These are phyloP conservation scores for Fusarium domesticum DNA, from an alignment of 2,329 filamentous ascomycete genomes.

Conservation along the genomic window DNA sequence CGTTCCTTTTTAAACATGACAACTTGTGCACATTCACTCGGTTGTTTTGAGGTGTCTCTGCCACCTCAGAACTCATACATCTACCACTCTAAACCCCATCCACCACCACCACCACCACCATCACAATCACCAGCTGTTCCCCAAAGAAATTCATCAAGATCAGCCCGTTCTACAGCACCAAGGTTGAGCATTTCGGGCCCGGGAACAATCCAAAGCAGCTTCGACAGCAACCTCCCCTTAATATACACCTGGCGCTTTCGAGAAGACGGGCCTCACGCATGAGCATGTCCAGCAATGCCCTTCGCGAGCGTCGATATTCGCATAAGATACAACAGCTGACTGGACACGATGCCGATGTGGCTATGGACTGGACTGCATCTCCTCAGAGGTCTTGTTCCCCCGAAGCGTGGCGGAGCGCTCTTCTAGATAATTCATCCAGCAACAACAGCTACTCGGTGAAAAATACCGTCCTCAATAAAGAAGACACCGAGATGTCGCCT, in stretches of 20 bases:
- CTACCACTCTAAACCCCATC: too few relatives aligned
- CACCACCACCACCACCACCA: slow-evolving; percentile 21
- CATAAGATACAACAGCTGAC: slow-evolving; percentile 43
- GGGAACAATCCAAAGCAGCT: slow-evolving; percentile 20
- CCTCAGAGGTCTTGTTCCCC: slow-evolving; percentile 13
- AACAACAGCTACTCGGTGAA: slow-evolving; percentile 20
- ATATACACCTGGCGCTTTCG: slow-evolving; percentile 13
- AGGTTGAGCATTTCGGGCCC: slow-evolving; percentile 19
- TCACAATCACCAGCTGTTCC: slow-evolving; percentile 16
- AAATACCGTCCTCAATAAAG: slow-evolving; percentile 24
- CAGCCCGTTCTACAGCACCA: slow-evolving; percentile 3
- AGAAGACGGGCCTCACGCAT: slow-evolving; percentile 17
- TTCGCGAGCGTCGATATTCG: slow-evolving; percentile 29
- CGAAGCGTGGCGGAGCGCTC: slow-evolving; percentile 16
- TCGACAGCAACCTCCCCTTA: slow-evolving; percentile 13
- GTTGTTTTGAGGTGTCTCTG: slow-evolving; percentile 17
- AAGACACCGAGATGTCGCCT: slow-evolving; percentile 8
- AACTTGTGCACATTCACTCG: slow-evolving; percentile 13
- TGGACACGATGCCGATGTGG: slow-evolving; percentile 37
- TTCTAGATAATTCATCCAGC: slow-evolving; percentile 25
- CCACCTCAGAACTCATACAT: slow-evolving; percentile 25
- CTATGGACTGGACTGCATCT: slow-evolving; percentile 17
- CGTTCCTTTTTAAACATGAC: slow-evolving; percentile 8
- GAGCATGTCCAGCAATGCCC: slow-evolving; percentile 17
- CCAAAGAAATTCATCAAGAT: slow-evolving; percentile 7